Base-by-base conservation (phyloP, 1,139 yeast genomes). In the Scheffersomyces illinoinensis region DNA sequence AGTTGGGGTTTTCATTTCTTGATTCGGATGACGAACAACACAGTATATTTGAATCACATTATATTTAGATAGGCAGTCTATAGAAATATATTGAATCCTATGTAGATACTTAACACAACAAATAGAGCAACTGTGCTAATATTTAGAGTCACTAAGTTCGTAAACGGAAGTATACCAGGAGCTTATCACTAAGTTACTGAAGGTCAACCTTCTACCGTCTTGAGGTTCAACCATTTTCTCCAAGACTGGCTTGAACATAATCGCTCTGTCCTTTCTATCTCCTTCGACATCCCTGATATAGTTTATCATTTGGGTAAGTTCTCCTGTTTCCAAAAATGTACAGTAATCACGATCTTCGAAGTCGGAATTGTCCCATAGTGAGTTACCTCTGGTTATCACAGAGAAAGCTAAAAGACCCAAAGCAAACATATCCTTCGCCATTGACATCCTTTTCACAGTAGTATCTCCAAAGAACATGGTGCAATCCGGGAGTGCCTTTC, bases 381-480 rank as follows among this genome's bases (percentile, higher is more conserved):
- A 24, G n/a, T 12, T 19, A 3, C 62, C 63, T 19, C 47, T 46
- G 21, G 62, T 52, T 8, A 59, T 14, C 7, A 61, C 20, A 50
- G 55, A 56, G 54, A 52, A 59, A 39, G 58, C 55, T n/a, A 59
- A 47, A 24, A 57, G 55, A 1, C 59, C 63, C 33, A 59, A 46
- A 1, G 62, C 54, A 55, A 61, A 61, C 46, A 61, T 58, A 19
- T 59, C 61, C 50, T 61, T 61, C 6, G 62, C 59, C 23, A 52
- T 54, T 2, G 58, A 56, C 26, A 58, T 53, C 24, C 54, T 20
- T 5, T n/a, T 43, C 24, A 48, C 50, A n/a, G 52, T 55, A n/a
- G 19, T 10, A n/a, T 52, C 33, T 18, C 19, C 53, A 26, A 19
- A 39, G 46, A 54, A 26, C 49, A 39, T 17, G 58, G 59, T 24